Conservation (phyloP, 2,329 filamentous ascomycete genomes). For the Epichloe sp. region DNA sequence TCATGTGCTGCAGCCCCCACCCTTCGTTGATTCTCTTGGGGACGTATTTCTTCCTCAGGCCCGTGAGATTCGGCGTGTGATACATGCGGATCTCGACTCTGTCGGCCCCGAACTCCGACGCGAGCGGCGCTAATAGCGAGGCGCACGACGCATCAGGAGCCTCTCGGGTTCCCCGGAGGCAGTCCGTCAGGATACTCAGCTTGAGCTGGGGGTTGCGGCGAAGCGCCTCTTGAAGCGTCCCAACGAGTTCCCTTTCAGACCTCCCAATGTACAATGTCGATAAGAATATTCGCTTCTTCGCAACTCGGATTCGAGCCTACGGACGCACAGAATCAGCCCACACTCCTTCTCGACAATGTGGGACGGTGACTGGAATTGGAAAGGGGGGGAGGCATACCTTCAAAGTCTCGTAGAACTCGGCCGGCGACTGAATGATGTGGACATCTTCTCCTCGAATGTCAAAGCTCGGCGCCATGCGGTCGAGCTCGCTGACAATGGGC, state of each 20-base stretch:
- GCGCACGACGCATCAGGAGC: slow-evolving; percentile 76
- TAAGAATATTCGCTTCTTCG: slow-evolving; percentile 70
- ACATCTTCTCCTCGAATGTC: slow-evolving; percentile 73
- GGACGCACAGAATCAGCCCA: background rate
- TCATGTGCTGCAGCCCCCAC: slow-evolving; percentile 98
- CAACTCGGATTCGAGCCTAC: slow-evolving; percentile 67
- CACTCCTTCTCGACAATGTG: too few relatives aligned
- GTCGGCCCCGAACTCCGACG: slow-evolving; percentile 68
- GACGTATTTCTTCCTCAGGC: slow-evolving; percentile 68
- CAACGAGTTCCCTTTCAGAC: slow-evolving; percentile 77
- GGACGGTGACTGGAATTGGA: too few relatives aligned
- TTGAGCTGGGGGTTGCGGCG: slow-evolving; percentile 60
- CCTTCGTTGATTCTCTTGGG: slow-evolving; percentile 92
- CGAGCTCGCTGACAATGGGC: slow-evolving; percentile 57
- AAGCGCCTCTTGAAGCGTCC: slow-evolving; percentile 63
- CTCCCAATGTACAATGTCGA: slow-evolving; percentile 97
- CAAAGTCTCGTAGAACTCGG: slow-evolving; percentile 82
- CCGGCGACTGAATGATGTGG: slow-evolving; percentile 61
- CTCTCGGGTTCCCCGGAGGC: slow-evolving; percentile 81
- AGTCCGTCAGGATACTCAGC: slow-evolving; percentile 84
- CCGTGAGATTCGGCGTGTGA: slow-evolving; percentile 90
- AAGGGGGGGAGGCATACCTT: slow-evolving; percentile 43
- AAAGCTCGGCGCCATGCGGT: slow-evolving; percentile 82
- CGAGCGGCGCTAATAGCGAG: slow-evolving; percentile 72
- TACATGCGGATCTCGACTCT: slow-evolving; percentile 94